Base-by-base conservation (phyloP, 2,329 filamentous ascomycete genomes). In the Fusarium penzigii region DNA sequence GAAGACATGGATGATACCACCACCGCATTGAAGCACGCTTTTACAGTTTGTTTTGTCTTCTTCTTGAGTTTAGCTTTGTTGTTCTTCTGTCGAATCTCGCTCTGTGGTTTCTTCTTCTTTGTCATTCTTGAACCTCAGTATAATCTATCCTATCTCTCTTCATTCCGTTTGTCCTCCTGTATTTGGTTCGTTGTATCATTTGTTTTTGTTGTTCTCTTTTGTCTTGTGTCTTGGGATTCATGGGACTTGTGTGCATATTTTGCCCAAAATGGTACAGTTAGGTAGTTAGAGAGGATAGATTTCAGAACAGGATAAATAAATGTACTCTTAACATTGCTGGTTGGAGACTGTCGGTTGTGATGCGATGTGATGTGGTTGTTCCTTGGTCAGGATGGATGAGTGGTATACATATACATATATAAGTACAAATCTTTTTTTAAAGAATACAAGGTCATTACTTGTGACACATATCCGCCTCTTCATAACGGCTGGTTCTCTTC, bases 1-100 rank as follows among this genome's bases (percentile, higher is more conserved):
- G 66, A 67, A 66, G 57, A 69, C 64, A 72, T 69, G 70, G 70
- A 74, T 71, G 72, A 74, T 73, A 74, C 72, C 72, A 74, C 68
- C 68, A 67, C 70, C 68, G 68, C 71, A 70, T 69, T 62, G 51
- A 68, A 69, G 66, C 68, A 70, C 66, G 67, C 64, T 60, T 66
- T 57, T 56, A 25, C 20, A 56, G 57, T 63, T 65, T 68, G 56
- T 56, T 57, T 61, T 62, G 65, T 57, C 42, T 48, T 57, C 36
- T 53, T 49, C 44, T 48, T 44, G 8, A 7, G 34, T 20, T 46
- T 16, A 13, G 32, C 16, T 16, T 52, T 50, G 42, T 47, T 47
- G 40, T 39, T 55, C 49, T 51, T 49, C 12, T 46, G 40, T 43
- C 42, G 48, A 46, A 54, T 56, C 42, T 57, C 56, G 49, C 46